Percentiles rank a stretch among this genome's conserved stretches.
Evolutionary conservation across 1,284 basidiomycete species (phyloP).

Genomic region (Acaromyces ingoldii): DNA sequence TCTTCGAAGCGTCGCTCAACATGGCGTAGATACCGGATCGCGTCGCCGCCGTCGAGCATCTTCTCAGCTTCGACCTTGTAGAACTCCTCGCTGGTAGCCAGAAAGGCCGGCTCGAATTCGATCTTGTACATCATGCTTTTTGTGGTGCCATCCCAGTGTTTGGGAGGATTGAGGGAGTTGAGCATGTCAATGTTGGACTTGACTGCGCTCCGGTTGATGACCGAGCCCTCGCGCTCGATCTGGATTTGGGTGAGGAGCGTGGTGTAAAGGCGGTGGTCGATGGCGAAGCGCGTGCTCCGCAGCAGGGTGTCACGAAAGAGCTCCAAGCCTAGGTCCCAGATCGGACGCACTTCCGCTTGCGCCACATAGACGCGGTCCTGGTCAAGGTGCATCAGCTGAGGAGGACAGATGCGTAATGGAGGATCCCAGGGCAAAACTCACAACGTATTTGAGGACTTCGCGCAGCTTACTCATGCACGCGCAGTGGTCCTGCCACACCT

Average conservation of each 20-base stretch:
- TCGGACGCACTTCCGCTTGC: conserved; percentile 54
- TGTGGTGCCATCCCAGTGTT: conserved; percentile 9
- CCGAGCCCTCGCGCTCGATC: conserved; percentile 83
- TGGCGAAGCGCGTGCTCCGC: conserved; percentile 61
- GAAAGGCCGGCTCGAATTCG: conserved; percentile 77
- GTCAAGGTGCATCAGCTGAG: conserved; percentile 33
- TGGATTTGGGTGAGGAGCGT: conserved; percentile 82
- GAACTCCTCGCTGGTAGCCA: conserved; percentile 72
- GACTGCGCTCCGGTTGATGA: conserved; percentile 84
- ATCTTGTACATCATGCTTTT: conserved; percentile 65
- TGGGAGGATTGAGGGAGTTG: conserved; percentile 60
- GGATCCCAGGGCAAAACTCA: conserved; percentile 52
- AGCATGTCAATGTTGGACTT: conserved; percentile 84
- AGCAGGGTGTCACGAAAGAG: conserved; percentile 77
- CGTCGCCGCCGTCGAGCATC: conserved; percentile 70
- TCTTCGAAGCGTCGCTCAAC: conserved; percentile 76
- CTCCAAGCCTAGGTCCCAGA: conserved; percentile 75
- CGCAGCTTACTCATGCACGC: conserved; percentile 83
- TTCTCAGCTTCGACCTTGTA: conserved; percentile 72
- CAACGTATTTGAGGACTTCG: conserved; percentile 94
- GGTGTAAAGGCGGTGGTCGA: conserved; percentile 73
- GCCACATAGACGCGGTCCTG: conserved; percentile 47
- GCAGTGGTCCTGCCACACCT: conserved; percentile 91
- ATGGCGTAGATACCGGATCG: conserved; percentile 77
- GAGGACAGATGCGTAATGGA: conserved; percentile 2